Evolutionary conservation across 306 rosid species (phyloP).

Genomic region (Lagenaria siceraria): DNA sequence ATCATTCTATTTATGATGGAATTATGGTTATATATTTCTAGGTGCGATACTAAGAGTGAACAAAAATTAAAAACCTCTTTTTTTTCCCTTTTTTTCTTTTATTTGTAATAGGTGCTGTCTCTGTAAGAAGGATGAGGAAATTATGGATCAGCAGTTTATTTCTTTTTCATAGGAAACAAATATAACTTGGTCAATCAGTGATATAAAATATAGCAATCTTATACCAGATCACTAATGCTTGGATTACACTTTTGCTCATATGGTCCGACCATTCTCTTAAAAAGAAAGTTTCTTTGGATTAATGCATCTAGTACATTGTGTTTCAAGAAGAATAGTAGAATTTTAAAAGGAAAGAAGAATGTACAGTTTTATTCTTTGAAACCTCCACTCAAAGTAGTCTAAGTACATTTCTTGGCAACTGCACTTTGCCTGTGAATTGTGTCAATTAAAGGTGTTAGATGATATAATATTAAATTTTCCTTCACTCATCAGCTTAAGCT

Average conservation of each 20-base stretch:
- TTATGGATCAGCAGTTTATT: not conserved
- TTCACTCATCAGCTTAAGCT: too few relatives aligned
- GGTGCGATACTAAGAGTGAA: not conserved
- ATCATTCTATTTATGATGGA: not conserved
- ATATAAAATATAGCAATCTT: not conserved
- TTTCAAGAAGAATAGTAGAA: not conserved
- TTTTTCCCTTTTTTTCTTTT: too few relatives aligned
- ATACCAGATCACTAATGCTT: not conserved
- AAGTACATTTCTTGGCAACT: not conserved
- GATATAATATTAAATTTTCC: too few relatives aligned
- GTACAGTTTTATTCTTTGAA: not conserved
- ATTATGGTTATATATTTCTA: not conserved
- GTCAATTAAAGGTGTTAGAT: not conserved
- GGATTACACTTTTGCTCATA: not conserved
- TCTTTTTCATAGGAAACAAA: not conserved
- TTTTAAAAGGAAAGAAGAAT: not conserved
- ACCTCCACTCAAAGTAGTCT: not conserved
- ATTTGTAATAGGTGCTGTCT: not conserved
- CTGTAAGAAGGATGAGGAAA: not conserved
- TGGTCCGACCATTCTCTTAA: not conserved
- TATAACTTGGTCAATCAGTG: not conserved
- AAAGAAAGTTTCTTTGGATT: not conserved
- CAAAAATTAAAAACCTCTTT: not conserved
- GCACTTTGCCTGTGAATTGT: not conserved
- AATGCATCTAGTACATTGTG: not conserved